Base-by-base conservation (phyloP, 1,284 basidiomycete genomes). In the Mycena sp. region DNA sequence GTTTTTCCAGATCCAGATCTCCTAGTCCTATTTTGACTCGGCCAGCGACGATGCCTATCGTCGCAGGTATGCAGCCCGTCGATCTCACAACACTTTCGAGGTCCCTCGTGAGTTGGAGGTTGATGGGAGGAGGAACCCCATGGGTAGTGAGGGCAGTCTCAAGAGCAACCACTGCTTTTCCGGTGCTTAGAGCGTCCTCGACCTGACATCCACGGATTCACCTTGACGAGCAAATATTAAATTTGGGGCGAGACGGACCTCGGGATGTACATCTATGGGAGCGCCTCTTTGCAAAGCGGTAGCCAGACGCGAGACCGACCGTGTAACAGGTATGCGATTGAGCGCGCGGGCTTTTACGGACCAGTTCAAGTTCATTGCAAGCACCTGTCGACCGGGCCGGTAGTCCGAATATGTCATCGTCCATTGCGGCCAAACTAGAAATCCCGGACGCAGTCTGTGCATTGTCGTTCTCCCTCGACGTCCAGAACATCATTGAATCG, bases 131-230 rank as follows among this genome's bases (percentile, higher is more conserved):
- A 0, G 92, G 91, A 80, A 96, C 88, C 29, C 94, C 97, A 81
- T 98, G 95, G 0, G 96, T 96, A 64, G 98, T 89, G 64, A 99
- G 89, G 1, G 96, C 92, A 1, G 94, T 95, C 72, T 93, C 92
- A n/a, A 93, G 83, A 21, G 91, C 91, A 10, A 93, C 67, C 6
- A 68, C 62, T 17, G 61, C 63, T 29, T 43, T 44, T 0, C 58
- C 48, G 2, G 61, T 59, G 4, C 32, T 46, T 14, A 68, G 52
- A 4, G 67, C 67, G 17, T 68, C 58, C 38, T 61, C 2, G 40
- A 61, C 57, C 57, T 59, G 26, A 1, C 17, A 35, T 3, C 30
- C 19, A 44, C 11, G 14, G 7, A 19, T 50, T 45, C 10, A 38
- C 14, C n/a, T 35, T 17, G 41, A 4, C 3, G 37, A 28, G 21